These are phyloP conservation scores for Wallacemonas collosoma DNA, from an alignment of 208 protist genomes.

Conservation along the genomic window DNA sequence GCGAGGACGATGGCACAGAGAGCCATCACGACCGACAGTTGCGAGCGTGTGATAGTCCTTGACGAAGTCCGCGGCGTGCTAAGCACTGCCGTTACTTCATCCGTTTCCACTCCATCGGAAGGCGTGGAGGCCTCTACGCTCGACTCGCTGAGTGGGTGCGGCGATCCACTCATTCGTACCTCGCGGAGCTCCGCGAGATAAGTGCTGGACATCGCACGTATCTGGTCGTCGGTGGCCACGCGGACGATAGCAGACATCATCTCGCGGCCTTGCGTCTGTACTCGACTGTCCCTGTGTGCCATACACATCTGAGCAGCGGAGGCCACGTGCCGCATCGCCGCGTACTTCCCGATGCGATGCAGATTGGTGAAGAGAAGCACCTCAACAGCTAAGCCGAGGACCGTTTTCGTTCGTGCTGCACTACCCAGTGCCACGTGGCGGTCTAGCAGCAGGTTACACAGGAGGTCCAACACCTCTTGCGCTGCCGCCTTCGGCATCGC, in stretches of 20 bases:
- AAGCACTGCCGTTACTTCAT: not conserved
- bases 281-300: slow-evolving; percentile 45
- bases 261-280: slow-evolving; percentile 45
- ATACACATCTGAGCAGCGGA: slow-evolving; percentile 51
- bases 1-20: slow-evolving; percentile 66
- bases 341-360: slow-evolving; percentile 80
- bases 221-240: slow-evolving; percentile 75
- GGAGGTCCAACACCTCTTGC: slow-evolving; percentile 45
- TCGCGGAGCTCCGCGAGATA: slow-evolving; percentile 45
- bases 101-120: not conserved
- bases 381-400: slow-evolving; percentile 43
- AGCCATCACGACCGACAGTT: slow-evolving; percentile 58
- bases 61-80: too few species aligned
- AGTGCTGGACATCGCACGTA: slow-evolving; percentile 34
- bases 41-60: slow-evolving; percentile 12
- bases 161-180: slow-evolving; percentile 1
- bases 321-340: slow-evolving; percentile 50
- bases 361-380: slow-evolving; percentile 64
- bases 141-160: not conserved
- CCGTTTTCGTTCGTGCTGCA: slow-evolving; percentile 45
- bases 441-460: slow-evolving; percentile 50
- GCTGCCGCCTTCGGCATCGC: slow-evolving; percentile 48
- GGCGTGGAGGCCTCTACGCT: not conserved
- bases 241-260: slow-evolving; percentile 67
- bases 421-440: slow-evolving; percentile 29